Evolutionary conservation across 208 protist genomes (phyloP).

Genomic region (Crithidia fasciculata): DNA sequence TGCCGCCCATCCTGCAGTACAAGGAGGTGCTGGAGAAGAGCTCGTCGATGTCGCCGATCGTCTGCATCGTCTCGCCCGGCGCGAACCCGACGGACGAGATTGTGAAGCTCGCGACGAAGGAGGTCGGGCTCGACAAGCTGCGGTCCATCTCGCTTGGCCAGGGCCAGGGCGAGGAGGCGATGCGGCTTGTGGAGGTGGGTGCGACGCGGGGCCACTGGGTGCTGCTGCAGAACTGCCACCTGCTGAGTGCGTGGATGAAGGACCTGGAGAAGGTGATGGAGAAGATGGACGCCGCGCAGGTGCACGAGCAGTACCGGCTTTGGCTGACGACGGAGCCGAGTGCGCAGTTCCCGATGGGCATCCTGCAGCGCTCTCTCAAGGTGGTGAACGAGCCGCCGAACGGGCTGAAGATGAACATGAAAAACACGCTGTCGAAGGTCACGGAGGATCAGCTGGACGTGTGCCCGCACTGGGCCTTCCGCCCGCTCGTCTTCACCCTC

Average conservation of each 20-base stretch:
- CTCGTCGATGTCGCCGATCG: conserved; percentile 94
- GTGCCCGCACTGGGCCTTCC: conserved; percentile 96
- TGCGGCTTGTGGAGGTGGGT: conserved; percentile 95
- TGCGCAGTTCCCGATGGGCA: conserved; percentile 97
- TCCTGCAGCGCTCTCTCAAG: conserved; percentile 97
- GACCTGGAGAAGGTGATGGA: conserved; percentile 98
- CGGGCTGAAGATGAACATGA: conserved; percentile 99
- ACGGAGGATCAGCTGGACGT: conserved; percentile 94
- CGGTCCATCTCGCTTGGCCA: conserved; percentile 98
- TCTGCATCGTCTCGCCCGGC: conserved; percentile 98
- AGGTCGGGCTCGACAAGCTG: conserved; percentile 94
- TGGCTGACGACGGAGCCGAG: conserved; percentile 99
- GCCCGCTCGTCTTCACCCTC: conserved; percentile 97
- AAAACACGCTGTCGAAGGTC: conserved; percentile 96
- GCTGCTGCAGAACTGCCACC: conserved; percentile 99
- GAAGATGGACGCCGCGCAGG: conserved; percentile 92
- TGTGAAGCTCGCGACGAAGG: conserved; percentile 96
- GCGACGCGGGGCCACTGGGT: conserved; percentile 98
- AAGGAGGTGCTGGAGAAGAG: conserved; percentile 96
- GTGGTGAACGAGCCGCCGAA: conserved; percentile 99
- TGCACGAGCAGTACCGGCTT: conserved; percentile 98
- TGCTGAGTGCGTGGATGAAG: conserved; percentile 98
- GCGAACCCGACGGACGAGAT: conserved; percentile 98
- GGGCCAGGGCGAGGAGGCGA: conserved; percentile 97
- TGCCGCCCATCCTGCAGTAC: conserved; percentile 97